A percentile compares a stretch with the other conserved stretches of the same genome.
phyloP scores from a whole-genome alignment of 805 yeast species.

The Starmera amethionina region DNA sequence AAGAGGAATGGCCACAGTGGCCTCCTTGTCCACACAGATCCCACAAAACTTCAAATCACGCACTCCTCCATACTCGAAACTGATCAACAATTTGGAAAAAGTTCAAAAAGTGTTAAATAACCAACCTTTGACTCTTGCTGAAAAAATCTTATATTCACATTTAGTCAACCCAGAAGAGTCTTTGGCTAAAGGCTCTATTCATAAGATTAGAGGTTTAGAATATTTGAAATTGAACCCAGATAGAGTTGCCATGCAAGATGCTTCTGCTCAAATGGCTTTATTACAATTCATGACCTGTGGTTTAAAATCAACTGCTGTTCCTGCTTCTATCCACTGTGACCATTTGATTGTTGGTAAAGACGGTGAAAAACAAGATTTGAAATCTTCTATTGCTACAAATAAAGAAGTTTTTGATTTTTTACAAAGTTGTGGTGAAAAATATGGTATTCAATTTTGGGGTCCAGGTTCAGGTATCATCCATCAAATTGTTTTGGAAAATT shows the following conservation, averaged over 20 bases:
- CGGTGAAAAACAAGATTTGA: slow-evolving; percentile 81
- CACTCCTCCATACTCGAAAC: slow-evolving; percentile 81
- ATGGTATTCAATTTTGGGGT: slow-evolving; percentile 97
- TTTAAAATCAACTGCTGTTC: slow-evolving; percentile 77
- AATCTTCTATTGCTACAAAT: slow-evolving; percentile 73
- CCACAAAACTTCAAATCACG: slow-evolving; percentile 59
- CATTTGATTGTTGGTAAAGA: slow-evolving; percentile 95
- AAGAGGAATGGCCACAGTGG: slow-evolving; percentile 10
- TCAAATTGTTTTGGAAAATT: slow-evolving; percentile 95
- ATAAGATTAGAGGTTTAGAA: slow-evolving; percentile 70
- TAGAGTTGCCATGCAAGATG: slow-evolving; percentile 99
- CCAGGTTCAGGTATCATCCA: slow-evolving; percentile 99
- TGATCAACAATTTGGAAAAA: slow-evolving; percentile 48
- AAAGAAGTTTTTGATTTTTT: slow-evolving; percentile 94
- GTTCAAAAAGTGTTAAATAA: slow-evolving; percentile 60
- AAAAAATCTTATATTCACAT: slow-evolving; percentile 90
- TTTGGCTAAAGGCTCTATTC: slow-evolving; percentile 42
- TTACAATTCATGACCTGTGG: slow-evolving; percentile 98
- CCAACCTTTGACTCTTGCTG: slow-evolving; percentile 84
- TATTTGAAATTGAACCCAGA: slow-evolving; percentile 93
- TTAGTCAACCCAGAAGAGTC: slow-evolving; percentile 79
- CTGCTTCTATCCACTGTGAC: slow-evolving; percentile 95
- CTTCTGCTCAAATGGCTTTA: slow-evolving; percentile 99
- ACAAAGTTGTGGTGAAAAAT: slow-evolving; percentile 85
- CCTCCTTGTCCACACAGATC: slow-evolving; percentile 14